Conservation (phyloP, 495 filamentous ascomycete species). For the Niebla homalea region DNA sequence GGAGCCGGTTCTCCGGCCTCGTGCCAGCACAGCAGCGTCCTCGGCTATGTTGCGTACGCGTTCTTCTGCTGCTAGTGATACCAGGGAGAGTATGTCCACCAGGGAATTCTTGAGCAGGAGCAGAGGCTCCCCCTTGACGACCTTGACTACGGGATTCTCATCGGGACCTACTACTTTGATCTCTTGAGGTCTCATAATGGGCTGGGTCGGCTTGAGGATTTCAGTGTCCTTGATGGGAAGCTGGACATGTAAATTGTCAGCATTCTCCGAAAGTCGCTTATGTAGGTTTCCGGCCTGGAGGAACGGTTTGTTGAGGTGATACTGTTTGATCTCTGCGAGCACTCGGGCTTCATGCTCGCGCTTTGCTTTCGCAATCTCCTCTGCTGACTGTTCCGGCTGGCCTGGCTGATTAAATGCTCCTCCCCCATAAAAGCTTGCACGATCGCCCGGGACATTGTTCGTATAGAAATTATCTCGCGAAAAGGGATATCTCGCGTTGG, state of each 20-base stretch:
- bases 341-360: slow-evolving; percentile 32
- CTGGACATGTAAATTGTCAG: slow-evolving; percentile 29
- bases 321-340: slow-evolving; percentile 36
- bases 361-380: slow-evolving; percentile 37
- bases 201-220: slow-evolving; percentile 32
- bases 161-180: slow-evolving; percentile 13
- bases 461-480: slow-evolving; percentile 36
- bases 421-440: slow-evolving; percentile 42
- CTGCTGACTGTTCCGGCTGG: slow-evolving; percentile 26
- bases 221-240: slow-evolving; percentile 50
- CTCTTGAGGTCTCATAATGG: slow-evolving; percentile 17
- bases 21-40: slow-evolving; percentile 52
- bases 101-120: slow-evolving; percentile 52
- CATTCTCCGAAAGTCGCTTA: slow-evolving; percentile 36
- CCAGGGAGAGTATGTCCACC: slow-evolving; percentile 58
- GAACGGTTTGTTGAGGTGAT: slow-evolving; percentile 47
- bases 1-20: slow-evolving; percentile 53
- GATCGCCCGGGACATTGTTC: slow-evolving; percentile 33
- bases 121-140: slow-evolving; percentile 44
- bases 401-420: slow-evolving; percentile 42
- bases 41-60: slow-evolving; percentile 54
- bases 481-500: slow-evolving; percentile 26
- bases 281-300: slow-evolving; percentile 36
- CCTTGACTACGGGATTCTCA: slow-evolving; percentile 36
- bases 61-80: slow-evolving; percentile 65